Evolutionary conservation across 768 basidiomycete species (phyloP).

Genomic region (Leccinum obscurum): DNA sequence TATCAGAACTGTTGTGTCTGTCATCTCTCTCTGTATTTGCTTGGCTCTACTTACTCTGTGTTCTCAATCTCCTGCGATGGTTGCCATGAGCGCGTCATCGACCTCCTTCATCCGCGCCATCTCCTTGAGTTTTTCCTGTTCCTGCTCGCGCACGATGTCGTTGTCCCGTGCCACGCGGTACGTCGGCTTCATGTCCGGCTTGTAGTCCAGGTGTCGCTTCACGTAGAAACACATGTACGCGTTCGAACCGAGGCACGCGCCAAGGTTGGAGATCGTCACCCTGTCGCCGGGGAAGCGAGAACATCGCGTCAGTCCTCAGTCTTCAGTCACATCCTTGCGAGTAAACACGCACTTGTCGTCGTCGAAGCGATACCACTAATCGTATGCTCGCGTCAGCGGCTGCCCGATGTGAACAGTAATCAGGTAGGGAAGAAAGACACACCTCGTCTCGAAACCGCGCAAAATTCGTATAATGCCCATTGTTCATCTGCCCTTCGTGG

Average conservation of each 20-base stretch:
- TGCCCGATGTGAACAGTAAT: background rate
- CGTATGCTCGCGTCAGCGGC: background rate
- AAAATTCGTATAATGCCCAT: slow-evolving; percentile 92
- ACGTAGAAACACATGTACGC: slow-evolving; percentile 98
- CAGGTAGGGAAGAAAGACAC: slow-evolving; percentile 26
- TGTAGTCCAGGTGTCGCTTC: slow-evolving; percentile 86
- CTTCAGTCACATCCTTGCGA: background rate
- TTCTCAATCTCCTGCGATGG: slow-evolving; percentile 30
- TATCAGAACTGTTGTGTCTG: background rate
- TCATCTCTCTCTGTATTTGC: background rate
- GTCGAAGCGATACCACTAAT: slow-evolving; percentile 90
- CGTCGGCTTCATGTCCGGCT: slow-evolving; percentile 63
- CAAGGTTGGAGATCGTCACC: slow-evolving; percentile 70
- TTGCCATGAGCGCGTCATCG: slow-evolving; percentile 64
- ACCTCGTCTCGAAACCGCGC: slow-evolving; percentile 85
- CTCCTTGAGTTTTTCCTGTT: slow-evolving; percentile 52
- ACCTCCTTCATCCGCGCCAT: slow-evolving; percentile 57
- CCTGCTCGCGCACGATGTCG: slow-evolving; percentile 62
- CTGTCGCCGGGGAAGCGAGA: slow-evolving; percentile 33
- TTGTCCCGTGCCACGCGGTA: slow-evolving; percentile 67
- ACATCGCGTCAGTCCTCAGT: background rate
- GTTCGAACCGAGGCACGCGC: slow-evolving; percentile 65
- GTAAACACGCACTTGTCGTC: slow-evolving; percentile 75
- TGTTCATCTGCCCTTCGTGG: slow-evolving; percentile 92
- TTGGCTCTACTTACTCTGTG: background rate